Base-by-base conservation (phyloP, 257 asterid species). In the Solanum gandarillasii region DNA sequence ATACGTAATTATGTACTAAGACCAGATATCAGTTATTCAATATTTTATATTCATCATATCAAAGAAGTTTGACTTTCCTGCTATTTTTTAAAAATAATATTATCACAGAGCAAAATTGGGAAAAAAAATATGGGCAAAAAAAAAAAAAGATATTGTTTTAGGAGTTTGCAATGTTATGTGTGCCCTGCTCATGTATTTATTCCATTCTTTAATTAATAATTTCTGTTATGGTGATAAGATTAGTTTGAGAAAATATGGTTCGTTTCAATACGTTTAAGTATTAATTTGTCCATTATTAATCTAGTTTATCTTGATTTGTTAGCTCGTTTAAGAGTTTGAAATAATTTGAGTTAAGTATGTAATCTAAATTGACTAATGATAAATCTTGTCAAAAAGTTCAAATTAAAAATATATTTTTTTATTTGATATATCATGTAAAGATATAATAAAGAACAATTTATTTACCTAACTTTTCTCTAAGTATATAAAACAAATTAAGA, bases 181-280 rank as follows among this genome's bases (percentile, higher is more conserved):
- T 29, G 21, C 18, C 36, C 23, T 68, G 35, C 36, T 29, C 36
- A 27, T 68, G 35, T 27, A 68, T 68, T 27, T 60, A 68, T 68
- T 16, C 62, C 9, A 6, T 48, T 48, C 60, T 48, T 14, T 5
- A 48, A 48, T 14, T 48, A 48, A 48, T 14, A 14, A 14, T 48
- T 0, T 0, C 14, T 48, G 60, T 14, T 5, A 0, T 5, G 21
- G 7, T 48, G 2, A 3, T n/a, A 68, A 29, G 6, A 13, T 9
- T 0, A 5, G 4, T 7, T 12, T 1, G 0, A 0, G 5, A 68
- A 27, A 27, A 6, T 68, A 68, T 27, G 0, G 7, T 2, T 1
- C 2, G 1, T 27, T 25, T 25, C 3, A 27, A 25, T 62, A 12
- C 5, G 4, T 12, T 11, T 25, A 67, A 25, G 3, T n/a, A n/a